Percentiles rank a stretch among this genome's conserved stretches.
Conservation (phyloP, 805 yeast species). For the Ogataea corticis region DNA sequence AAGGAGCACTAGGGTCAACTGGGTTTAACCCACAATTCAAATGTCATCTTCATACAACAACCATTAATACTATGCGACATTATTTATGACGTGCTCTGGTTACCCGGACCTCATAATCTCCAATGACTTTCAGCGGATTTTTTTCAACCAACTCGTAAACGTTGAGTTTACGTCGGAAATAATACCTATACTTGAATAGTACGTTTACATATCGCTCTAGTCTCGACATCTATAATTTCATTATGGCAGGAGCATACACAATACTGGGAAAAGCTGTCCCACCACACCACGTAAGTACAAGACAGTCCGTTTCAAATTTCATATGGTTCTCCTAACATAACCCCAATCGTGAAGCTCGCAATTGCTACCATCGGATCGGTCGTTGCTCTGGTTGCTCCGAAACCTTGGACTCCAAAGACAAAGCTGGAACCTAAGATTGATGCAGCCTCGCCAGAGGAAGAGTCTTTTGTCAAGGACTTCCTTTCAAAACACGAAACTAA, state of each 20-base stretch:
- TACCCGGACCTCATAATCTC: no score
- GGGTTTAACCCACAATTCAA: no score
- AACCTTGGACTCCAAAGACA: conserved; percentile 68
- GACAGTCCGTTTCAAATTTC: background rate
- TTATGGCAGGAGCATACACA: conserved; percentile 87
- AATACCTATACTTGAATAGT: no score
- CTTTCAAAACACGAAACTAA: conserved; percentile 44
- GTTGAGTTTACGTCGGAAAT: no score
- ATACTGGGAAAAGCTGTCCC: conserved; percentile 83
- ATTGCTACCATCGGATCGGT: conserved; percentile 77
- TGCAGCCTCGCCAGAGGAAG: conserved; percentile 86
- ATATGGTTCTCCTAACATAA: background rate
- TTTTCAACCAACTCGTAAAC: no score
- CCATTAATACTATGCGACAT: no score
- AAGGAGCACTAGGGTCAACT: no score
- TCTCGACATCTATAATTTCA: no score
- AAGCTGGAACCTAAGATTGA: conserved; percentile 65
- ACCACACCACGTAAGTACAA: conserved; percentile 64
- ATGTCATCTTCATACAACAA: no score
- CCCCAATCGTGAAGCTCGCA: conserved; percentile 52
- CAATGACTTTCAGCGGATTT: no score
- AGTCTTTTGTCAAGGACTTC: conserved; percentile 77
- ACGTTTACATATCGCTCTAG: no score
- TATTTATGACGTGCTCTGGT: no score
- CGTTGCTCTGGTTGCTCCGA: conserved; percentile 62